phyloP scores from a whole-genome alignment of 768 basidiomycete genomes.

The Lactarius deliciosus region DNA sequence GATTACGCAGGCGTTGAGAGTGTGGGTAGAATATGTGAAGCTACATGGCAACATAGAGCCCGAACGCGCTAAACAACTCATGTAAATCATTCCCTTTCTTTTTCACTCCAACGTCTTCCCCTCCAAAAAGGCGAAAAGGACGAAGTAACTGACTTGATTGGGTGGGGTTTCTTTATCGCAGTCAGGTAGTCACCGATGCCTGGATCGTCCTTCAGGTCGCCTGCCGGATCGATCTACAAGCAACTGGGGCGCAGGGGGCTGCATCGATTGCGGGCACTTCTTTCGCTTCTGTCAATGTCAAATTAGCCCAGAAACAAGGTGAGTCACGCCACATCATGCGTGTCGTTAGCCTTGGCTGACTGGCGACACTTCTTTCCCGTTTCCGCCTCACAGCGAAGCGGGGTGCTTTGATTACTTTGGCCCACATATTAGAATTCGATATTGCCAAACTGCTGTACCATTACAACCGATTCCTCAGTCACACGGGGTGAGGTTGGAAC shows the following conservation, averaged over 20 bases:
- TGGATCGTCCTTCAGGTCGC: conserved; percentile 13
- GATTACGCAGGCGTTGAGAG: conserved; percentile 6
- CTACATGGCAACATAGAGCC: conserved; percentile 1
- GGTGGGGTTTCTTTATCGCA: background rate
- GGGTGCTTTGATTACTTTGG: background rate
- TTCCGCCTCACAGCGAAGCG: background rate
- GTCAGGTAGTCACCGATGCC: conserved; percentile 14
- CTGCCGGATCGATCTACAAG: background rate
- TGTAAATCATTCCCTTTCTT: background rate
- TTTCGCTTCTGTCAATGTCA: background rate
- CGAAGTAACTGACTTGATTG: background rate
- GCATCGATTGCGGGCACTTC: background rate
- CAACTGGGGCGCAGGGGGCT: background rate
- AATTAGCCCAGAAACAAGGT: conserved; percentile 1
- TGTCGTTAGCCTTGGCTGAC: background rate
- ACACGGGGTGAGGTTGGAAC: background rate
- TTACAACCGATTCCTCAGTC: conserved; percentile 1
- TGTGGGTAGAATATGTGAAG: conserved; percentile 11
- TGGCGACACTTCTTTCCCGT: background rate
- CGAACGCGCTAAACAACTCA: background rate
- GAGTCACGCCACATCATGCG: background rate
- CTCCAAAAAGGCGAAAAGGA: background rate
- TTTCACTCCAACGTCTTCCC: background rate
- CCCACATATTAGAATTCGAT: background rate
- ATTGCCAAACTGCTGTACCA: background rate